These are phyloP conservation scores for Clarireedia monteithiana DNA, from an alignment of 2,329 filamentous ascomycete species.

Conservation along the genomic window DNA sequence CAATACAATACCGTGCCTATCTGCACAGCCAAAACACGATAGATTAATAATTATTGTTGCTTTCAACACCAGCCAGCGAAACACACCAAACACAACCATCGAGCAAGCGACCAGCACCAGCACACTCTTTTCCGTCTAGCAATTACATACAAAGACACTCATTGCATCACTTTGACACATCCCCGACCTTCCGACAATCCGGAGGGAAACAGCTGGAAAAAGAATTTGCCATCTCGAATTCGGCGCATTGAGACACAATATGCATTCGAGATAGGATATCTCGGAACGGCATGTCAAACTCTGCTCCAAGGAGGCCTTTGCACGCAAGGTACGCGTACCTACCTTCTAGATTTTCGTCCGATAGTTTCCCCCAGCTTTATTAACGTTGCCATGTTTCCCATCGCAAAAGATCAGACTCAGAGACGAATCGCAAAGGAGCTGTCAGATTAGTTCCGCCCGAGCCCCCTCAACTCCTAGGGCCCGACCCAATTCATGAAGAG, in stretches of 20 bases:
- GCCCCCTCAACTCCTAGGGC: constrained; percentile 15
- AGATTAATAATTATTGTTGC: too few relatives aligned
- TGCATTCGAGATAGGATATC: constrained; percentile 7
- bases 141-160: too few relatives aligned
- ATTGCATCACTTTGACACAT: too few relatives aligned
- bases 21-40: too few relatives aligned
- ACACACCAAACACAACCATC: too few relatives aligned
- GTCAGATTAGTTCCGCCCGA: constrained; percentile 17
- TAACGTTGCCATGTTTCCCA: background rate
- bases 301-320: constrained; percentile 15
- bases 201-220: background rate
- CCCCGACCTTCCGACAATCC: background rate
- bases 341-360: background rate
- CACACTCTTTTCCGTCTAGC: too few relatives aligned
- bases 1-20: too few relatives aligned
- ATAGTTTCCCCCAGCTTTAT: constrained; percentile 3
- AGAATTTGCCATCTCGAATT: background rate
- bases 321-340: constrained; percentile 9
- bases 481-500: constrained; percentile 8
- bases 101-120: too few relatives aligned
- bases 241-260: constrained; percentile 12
- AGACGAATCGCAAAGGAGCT: constrained; percentile 17
- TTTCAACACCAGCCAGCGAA: too few relatives aligned
- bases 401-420: constrained; percentile 20
- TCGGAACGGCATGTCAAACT: constrained; percentile 16